These are phyloP conservation scores for Globisporangium echinulatum DNA, from an alignment of 352 stramenopile species.

Conservation along the genomic window DNA sequence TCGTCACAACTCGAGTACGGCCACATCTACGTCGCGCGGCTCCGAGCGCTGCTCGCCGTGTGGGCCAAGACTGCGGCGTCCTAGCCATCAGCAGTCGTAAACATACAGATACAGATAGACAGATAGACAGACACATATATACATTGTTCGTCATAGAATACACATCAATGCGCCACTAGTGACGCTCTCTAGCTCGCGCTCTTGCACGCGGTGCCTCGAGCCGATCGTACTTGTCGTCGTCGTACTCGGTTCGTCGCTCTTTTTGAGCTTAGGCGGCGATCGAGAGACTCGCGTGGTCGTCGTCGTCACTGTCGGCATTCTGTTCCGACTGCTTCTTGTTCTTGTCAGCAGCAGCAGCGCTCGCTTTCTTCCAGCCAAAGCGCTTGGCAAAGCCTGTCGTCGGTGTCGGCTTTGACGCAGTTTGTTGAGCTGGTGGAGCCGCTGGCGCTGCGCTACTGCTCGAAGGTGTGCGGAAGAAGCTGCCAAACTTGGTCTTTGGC, in stretches of 20 bases:
- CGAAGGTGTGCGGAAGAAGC: conserved; percentile 5
- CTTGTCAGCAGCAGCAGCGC: conserved; percentile 4
- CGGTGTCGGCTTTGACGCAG: conserved; percentile 3
- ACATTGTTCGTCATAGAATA: conserved; percentile 12
- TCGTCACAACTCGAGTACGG: conserved; percentile 9
- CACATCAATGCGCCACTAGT: neutral
- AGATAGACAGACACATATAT: conserved; percentile 1
- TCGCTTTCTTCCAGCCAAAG: conserved; percentile 17
- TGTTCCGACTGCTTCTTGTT: neutral
- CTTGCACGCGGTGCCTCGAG: too few species aligned
- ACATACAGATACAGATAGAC: neutral
- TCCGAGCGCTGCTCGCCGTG: conserved; percentile 9
- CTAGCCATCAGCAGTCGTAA: too few species aligned
- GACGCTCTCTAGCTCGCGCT: too few species aligned
- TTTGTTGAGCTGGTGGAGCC: neutral
- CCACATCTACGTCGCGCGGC: conserved; percentile 8
- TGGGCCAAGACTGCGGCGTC: neutral
- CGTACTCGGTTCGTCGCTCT: too few species aligned
- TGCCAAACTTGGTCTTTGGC: conserved; percentile 13
- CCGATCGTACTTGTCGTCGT: too few species aligned
- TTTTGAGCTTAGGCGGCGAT: too few species aligned
- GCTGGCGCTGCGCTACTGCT: neutral
- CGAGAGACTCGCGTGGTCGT: too few species aligned
- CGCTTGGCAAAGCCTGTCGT: conserved; percentile 12
- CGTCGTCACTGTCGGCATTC: too few species aligned